Base-by-base conservation (phyloP, 202 grass and related monocot species). In the Panicum virgatum region DNA sequence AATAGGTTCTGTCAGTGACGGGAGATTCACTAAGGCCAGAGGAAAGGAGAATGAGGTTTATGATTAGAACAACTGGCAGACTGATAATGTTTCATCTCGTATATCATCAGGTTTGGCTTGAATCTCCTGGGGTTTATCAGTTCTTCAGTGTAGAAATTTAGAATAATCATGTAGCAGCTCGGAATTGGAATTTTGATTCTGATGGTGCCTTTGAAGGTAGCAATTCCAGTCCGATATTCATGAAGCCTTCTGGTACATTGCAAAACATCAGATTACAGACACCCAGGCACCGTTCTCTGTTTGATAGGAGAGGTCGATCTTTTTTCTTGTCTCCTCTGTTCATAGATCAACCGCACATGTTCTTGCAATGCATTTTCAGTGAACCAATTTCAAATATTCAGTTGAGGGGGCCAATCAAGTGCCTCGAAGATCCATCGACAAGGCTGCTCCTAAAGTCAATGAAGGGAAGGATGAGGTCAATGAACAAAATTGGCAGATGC, bases 61-160 rank as follows among this genome's bases (percentile, higher is more conserved):
- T 70, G 79, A 83, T 75, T 43, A 83, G 50, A 84, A 90, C 30
- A 80, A 91, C 57, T 87, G 83, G 90, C 73, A 83, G 56, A 73
- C 22, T 76, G 75, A 78, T 72, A 85, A 86, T 12, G 30, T 87
- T 23, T 90, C 90, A 27, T 91, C 86, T 85, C 77, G 7, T 81
- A 46, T 67, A 83, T 91, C 90, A 45, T 93, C 93, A 59, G 90
- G 88, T 97, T 34, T 78, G 52, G 20, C 36, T 52, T 82, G 72
- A 65, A 82, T 62, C 67, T 82, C 34, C 61, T 53, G 5, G 51
- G 54, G 45, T 69, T 70, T 68, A 14, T 78, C 40, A 38, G 26
- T 54, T 72, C 36, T 79, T 85, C 58, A 42, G 67, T 5, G n/a
- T 73, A 74, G 42, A 73, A 78, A 51, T 62, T 66, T 38, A 15